A percentile compares a stretch with the other conserved stretches of the same genome.
phyloP scores from a whole-genome alignment of 2,329 filamentous ascomycete species.

The Aspergillus fructus region DNA sequence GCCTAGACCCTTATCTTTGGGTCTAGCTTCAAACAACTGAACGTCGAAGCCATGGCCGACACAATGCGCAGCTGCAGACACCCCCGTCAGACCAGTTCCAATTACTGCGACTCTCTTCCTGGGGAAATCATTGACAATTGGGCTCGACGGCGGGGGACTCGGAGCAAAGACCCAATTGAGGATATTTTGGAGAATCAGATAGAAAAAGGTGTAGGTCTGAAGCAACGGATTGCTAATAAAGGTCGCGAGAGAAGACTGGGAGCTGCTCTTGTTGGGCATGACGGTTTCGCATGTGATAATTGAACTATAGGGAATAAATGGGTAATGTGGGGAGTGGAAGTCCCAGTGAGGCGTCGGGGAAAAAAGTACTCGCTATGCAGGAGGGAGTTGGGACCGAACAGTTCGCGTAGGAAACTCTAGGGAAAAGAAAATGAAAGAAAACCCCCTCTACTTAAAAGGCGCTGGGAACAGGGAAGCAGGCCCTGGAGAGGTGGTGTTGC shows the following conservation, averaged over 20 bases:
- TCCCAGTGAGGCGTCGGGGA: background rate
- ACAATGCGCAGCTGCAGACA: conserved; percentile 78
- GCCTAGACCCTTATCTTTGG: conserved; percentile 62
- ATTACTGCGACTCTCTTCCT: conserved; percentile 66
- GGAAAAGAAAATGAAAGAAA: background rate
- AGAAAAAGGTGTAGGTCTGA: conserved; percentile 30
- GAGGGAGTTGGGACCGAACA: background rate
- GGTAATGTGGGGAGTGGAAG: background rate
- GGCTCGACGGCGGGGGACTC: conserved; percentile 58
- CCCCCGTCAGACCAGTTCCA: conserved; percentile 70
- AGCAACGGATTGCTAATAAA: conserved; percentile 31
- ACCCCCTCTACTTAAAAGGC: background rate
- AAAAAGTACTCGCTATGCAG: background rate
- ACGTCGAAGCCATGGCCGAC: conserved; percentile 84
- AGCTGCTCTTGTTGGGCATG: background rate
- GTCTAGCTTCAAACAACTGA: conserved; percentile 72
- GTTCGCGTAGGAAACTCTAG: background rate
- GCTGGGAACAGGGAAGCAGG: background rate
- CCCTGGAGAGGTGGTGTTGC: background rate
- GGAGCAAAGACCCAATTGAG: conserved; percentile 62
- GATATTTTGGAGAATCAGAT: conserved; percentile 30
- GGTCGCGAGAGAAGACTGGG: conserved; percentile 19
- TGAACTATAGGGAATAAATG: background rate
- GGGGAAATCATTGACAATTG: conserved; percentile 52
- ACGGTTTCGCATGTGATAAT: background rate